phyloP scores from a whole-genome alignment of 31 red algal species.

The Bonnemaisonia californica region DNA sequence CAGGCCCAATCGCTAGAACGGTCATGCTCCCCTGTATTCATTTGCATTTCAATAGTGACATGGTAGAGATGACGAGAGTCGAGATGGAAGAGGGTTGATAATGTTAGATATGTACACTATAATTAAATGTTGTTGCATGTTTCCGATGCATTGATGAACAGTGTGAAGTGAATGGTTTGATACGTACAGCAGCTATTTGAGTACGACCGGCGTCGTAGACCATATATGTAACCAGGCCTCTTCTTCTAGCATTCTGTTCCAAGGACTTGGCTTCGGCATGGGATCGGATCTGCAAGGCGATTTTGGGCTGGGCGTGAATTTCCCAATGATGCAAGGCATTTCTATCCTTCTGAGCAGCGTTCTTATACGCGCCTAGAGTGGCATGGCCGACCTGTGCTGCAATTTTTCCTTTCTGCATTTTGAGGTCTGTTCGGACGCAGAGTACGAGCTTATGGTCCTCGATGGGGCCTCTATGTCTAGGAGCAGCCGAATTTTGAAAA shows the following conservation, averaged over 20 bases:
- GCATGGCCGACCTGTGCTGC: slow-evolving; percentile 94
- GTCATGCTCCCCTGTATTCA: slow-evolving; percentile 69
- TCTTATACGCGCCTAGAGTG: slow-evolving; percentile 83
- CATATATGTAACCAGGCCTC: slow-evolving; percentile 61
- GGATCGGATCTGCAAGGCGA: slow-evolving; percentile 73
- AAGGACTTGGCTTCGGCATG: slow-evolving; percentile 43
- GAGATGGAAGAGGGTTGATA: no score
- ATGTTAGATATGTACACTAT: no score
- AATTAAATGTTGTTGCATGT: no score
- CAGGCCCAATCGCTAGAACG: slow-evolving; percentile 82
- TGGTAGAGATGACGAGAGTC: neutral
- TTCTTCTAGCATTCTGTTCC: slow-evolving; percentile 36
- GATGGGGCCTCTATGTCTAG: slow-evolving; percentile 2
- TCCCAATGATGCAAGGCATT: slow-evolving; percentile 38
- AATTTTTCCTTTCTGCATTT: slow-evolving; percentile 91
- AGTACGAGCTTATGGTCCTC: slow-evolving; percentile 82
- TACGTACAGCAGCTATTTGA: slow-evolving; percentile 90
- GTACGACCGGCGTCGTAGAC: slow-evolving; percentile 89
- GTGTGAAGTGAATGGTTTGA: neutral
- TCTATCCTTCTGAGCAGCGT: slow-evolving; percentile 20
- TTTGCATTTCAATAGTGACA: neutral
- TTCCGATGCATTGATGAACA: neutral
- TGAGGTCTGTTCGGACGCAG: slow-evolving; percentile 89
- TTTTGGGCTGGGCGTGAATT: slow-evolving; percentile 85
- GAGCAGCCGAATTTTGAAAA: neutral